These are phyloP conservation scores for Eucalyptus camaldulensis DNA, from an alignment of 345 rosid species.

Conservation along the genomic window DNA sequence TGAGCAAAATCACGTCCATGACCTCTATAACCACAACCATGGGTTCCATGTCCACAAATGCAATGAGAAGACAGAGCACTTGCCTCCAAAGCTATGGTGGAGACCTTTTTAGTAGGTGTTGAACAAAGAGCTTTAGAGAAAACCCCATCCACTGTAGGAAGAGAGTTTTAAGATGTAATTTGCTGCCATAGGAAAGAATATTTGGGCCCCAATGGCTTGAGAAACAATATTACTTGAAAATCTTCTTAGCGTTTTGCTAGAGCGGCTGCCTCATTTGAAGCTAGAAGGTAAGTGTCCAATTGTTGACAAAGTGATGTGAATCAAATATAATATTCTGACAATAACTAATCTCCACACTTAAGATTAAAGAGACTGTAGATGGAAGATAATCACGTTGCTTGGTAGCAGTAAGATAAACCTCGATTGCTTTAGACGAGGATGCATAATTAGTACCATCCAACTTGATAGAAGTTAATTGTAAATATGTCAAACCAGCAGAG, in stretches of 20 bases:
- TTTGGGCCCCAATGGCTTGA: neutral
- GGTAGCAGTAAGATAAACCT: neutral
- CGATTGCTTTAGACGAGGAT: neutral
- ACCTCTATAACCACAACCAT: neutral
- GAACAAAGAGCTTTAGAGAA: neutral
- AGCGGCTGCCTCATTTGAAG: neutral
- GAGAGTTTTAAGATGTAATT: neutral
- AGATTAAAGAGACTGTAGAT: no score
- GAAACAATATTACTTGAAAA: neutral
- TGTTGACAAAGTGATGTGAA: neutral
- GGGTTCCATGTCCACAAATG: neutral
- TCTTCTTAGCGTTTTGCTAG: neutral
- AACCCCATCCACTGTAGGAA: accelerated
- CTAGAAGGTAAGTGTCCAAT: neutral
- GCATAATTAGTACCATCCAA: neutral
- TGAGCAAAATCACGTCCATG: accelerated
- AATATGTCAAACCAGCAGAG: neutral
- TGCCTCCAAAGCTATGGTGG: neutral
- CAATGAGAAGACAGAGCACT: neutral
- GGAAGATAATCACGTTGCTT: no score
- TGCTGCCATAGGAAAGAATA: neutral
- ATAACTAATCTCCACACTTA: neutral
- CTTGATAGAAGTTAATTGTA: neutral
- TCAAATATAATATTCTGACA: no score
- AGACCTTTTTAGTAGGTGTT: neutral